These are phyloP conservation scores for Austroboletus rostrupii DNA, from an alignment of 1,284 basidiomycete genomes.

Conservation along the genomic window DNA sequence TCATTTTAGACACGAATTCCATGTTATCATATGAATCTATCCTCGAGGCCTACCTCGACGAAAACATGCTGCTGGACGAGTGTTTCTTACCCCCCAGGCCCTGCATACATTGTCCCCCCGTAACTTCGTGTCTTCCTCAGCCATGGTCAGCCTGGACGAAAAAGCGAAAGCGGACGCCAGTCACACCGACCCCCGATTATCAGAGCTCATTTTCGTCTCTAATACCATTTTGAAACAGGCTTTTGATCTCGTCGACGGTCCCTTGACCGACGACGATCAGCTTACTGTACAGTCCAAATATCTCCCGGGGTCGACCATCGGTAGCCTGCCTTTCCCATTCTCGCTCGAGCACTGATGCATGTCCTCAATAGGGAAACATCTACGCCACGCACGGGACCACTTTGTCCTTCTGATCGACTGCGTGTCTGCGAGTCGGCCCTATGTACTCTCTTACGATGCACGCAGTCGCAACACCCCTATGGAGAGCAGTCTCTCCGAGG, in stretches of 20 bases:
- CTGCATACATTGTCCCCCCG: background rate
- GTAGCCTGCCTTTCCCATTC: constrained; percentile 34
- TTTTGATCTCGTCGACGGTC: constrained; percentile 62
- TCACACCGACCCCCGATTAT: constrained; percentile 28
- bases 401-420: constrained; percentile 64
- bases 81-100: constrained; percentile 12
- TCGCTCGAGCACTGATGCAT: constrained; percentile 1
- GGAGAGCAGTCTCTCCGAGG: constrained; percentile 64
- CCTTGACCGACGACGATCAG: constrained; percentile 63
- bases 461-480: constrained; percentile 75
- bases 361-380: constrained; percentile 61
- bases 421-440: constrained; percentile 46
- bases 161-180: background rate
- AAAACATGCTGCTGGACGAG: constrained; percentile 13
- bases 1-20: constrained; percentile 5
- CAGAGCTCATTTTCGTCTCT: constrained; percentile 60
- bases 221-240: constrained; percentile 65
- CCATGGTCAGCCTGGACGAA: constrained; percentile 17
- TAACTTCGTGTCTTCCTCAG: constrained; percentile 6
- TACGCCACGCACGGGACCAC: constrained; percentile 79
- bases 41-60: constrained; percentile 26
- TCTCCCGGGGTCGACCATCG: constrained; percentile 79
- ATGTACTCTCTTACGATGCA: constrained; percentile 68
- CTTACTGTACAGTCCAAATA: constrained; percentile 62
- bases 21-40: constrained; percentile 15